Percentiles rank a stretch among this genome's conserved stretches.
Evolutionary conservation across 106 monocot species (phyloP).

Genomic region (Phalaenopsis equestris): DNA sequence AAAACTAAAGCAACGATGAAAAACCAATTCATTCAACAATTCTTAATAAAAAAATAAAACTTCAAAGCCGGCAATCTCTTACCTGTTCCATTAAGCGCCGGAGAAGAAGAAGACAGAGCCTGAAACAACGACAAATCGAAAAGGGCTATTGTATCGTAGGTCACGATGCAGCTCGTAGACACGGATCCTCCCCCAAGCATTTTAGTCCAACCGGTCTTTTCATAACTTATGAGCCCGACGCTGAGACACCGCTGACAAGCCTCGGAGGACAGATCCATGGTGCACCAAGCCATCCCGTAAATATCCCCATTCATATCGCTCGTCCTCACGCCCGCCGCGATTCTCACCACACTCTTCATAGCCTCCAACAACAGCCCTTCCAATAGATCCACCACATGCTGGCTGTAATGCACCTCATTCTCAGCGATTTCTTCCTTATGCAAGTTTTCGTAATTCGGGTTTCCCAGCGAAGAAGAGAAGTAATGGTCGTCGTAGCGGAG

Average conservation of each 20-base stretch:
- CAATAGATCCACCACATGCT: not conserved
- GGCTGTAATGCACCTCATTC: not conserved
- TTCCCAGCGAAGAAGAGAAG: not conserved
- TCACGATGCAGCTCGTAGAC: slow-evolving; percentile 2
- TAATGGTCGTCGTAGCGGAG: not conserved
- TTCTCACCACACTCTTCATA: not conserved
- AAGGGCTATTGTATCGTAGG: not conserved
- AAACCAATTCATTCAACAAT: too few species aligned
- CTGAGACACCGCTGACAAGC: not conserved
- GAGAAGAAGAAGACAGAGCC: not conserved
- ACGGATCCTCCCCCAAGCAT: not conserved
- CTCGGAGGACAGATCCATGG: not conserved
- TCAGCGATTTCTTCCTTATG: not conserved
- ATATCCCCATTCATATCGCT: not conserved
- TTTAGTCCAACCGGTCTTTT: not conserved
- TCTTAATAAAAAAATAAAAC: too few species aligned
- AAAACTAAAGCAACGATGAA: too few species aligned
- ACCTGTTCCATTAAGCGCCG: not conserved
- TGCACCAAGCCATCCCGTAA: slow-evolving; percentile 1
- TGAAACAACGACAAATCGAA: not conserved
- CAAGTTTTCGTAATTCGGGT: not conserved
- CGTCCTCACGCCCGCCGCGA: not conserved
- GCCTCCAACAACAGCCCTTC: not conserved
- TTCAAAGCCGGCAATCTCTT: not conserved
- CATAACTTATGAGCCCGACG: not conserved